Percentiles rank a stretch among this genome's conserved stretches.
Evolutionary conservation across 306 rosid genomes (phyloP).

Genomic region (Gleditsia sinensis): DNA sequence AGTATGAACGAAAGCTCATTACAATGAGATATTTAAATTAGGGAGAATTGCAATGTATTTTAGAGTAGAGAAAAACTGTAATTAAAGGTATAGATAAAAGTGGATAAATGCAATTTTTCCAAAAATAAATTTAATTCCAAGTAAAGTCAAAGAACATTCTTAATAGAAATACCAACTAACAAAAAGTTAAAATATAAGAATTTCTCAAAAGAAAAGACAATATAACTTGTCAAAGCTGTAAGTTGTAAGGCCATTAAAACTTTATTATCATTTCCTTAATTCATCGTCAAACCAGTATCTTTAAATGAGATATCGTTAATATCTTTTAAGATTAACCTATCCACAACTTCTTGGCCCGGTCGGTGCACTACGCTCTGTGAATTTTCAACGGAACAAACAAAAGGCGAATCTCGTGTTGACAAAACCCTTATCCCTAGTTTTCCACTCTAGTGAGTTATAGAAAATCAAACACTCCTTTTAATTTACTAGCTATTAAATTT

Average conservation of each 20-base stretch:
- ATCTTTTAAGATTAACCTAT: slow-evolving; percentile 39
- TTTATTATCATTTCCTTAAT: too few species aligned
- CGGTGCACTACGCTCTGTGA: slow-evolving; percentile 39
- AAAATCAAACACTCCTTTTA: slow-evolving; percentile 17
- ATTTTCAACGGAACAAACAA: slow-evolving; percentile 36
- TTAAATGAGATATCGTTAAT: slow-evolving; percentile 32
- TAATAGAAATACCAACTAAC: too few species aligned
- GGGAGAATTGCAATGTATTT: too few species aligned
- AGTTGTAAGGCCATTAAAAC: slow-evolving; percentile 25
- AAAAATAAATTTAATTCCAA: too few species aligned
- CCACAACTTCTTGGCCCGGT: slow-evolving; percentile 35
- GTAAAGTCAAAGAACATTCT: too few species aligned
- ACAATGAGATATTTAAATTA: too few species aligned
- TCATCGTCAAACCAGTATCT: slow-evolving; percentile 49
- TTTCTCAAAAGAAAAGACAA: background rate
- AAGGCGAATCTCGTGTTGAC: slow-evolving; percentile 26
- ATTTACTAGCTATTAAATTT: slow-evolving; percentile 17
- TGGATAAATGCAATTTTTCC: too few species aligned
- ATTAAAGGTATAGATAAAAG: too few species aligned
- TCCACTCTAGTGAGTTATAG: slow-evolving; percentile 3
- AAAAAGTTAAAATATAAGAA: too few species aligned
- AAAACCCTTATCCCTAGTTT: slow-evolving; percentile 24
- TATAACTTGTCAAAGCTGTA: slow-evolving; percentile 26
- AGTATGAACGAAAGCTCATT: too few species aligned
- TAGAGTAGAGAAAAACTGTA: too few species aligned